Conservation (phyloP, 169 alveolate species). For the Eimeria mitis region DNA sequence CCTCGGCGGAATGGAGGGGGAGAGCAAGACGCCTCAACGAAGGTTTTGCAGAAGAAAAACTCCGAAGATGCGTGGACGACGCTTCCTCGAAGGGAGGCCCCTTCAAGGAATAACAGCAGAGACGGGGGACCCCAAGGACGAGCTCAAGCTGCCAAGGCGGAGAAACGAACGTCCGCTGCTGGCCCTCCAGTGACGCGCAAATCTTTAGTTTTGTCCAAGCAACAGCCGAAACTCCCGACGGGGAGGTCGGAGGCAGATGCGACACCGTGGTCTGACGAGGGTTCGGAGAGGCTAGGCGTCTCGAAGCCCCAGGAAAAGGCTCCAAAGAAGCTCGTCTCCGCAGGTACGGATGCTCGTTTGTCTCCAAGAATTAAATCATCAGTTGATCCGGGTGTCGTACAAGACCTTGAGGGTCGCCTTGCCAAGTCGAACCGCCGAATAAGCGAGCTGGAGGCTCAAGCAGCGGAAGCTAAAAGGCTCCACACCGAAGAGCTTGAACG, state of each 20-base stretch:
- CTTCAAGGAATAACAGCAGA: background rate
- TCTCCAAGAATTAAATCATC: background rate
- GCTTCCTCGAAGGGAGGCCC: background rate
- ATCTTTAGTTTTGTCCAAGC: constrained; percentile 24
- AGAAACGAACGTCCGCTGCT: constrained; percentile 4
- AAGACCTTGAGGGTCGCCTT: constrained; percentile 46
- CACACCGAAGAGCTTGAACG: constrained; percentile 60
- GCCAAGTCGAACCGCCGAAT: constrained; percentile 12
- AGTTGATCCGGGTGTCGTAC: background rate
- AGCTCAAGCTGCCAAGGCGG: background rate
- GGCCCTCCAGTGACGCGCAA: constrained; percentile 37
- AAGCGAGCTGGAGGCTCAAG: constrained; percentile 46
- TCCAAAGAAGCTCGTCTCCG: constrained; percentile 20
- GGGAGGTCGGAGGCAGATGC: constrained; percentile 17
- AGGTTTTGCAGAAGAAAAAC: background rate
- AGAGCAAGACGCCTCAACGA: background rate
- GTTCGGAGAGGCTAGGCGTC: background rate
- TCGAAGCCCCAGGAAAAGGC: constrained; percentile 1
- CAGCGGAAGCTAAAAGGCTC: constrained; percentile 10
- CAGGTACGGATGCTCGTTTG: constrained; percentile 8
- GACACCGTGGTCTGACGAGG: constrained; percentile 31
- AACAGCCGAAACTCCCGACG: constrained; percentile 51
- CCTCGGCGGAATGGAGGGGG: constrained; percentile 3
- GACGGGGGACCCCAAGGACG: background rate
- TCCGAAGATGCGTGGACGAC: constrained; percentile 49